phyloP scores from a whole-genome alignment of 2,329 filamentous ascomycete genomes.

The Xylariaceae sp. region DNA sequence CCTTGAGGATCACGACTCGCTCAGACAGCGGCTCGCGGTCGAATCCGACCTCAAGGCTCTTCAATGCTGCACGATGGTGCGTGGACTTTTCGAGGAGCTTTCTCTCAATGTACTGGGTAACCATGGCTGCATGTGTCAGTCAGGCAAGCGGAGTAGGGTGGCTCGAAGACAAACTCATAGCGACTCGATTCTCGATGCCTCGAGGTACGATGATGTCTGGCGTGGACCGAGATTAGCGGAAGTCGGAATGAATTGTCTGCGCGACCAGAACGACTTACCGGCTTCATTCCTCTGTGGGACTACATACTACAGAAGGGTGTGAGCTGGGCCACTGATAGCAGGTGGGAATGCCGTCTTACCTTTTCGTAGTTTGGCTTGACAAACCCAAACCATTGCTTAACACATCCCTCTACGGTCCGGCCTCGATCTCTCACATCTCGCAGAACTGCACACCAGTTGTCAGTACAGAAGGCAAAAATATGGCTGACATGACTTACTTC shows the following conservation, averaged over 20 bases:
- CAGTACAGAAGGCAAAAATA: neutral
- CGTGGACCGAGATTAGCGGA: constrained; percentile 2
- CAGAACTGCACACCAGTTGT: constrained; percentile 45
- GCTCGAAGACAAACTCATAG: constrained; percentile 54
- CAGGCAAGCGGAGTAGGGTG: neutral
- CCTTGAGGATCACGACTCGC: constrained; percentile 65
- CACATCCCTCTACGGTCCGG: constrained; percentile 86
- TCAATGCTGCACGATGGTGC: constrained; percentile 72
- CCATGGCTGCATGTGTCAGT: constrained; percentile 57
- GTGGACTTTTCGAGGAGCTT: constrained; percentile 81
- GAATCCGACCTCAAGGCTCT: constrained; percentile 64
- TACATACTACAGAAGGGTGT: constrained; percentile 53
- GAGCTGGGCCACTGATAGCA: constrained; percentile 7
- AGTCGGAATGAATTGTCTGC: constrained; percentile 2
- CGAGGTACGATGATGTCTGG: constrained; percentile 87
- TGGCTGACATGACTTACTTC: constrained; percentile 50
- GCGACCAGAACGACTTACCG: constrained; percentile 37
- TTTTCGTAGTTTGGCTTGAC: constrained; percentile 96
- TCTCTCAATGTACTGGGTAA: constrained; percentile 84
- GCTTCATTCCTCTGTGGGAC: constrained; percentile 85
- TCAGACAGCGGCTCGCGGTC: constrained; percentile 65
- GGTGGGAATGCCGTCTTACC: constrained; percentile 24
- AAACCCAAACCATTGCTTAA: constrained; percentile 96
- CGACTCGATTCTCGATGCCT: constrained; percentile 89
- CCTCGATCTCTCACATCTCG: constrained; percentile 86